Evolutionary conservation across 345 rosid species (phyloP).

Genomic region (Eucalyptus curtisii): DNA sequence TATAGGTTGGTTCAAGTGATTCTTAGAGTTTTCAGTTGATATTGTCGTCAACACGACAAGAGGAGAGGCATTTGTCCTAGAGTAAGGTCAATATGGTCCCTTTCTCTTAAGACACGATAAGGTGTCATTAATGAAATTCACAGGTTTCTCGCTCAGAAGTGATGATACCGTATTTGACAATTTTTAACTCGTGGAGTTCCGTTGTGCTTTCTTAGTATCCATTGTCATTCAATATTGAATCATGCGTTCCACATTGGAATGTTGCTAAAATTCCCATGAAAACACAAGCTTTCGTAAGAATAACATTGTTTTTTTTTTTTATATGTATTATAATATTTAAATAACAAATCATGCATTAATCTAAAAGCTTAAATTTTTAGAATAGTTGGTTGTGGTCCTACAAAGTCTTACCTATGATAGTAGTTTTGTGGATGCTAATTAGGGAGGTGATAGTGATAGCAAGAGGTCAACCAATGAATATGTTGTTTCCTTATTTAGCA

Average conservation of each 20-base stretch:
- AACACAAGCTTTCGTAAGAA: not conserved
- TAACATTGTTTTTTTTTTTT: not conserved
- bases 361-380: too few relatives aligned
- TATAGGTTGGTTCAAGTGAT: not conserved
- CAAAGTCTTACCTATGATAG: too few relatives aligned
- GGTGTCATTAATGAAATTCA: not conserved
- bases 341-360: too few relatives aligned
- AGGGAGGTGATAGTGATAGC: too few relatives aligned
- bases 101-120: not conserved
- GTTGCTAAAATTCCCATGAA: not conserved
- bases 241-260: not conserved
- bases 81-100: not conserved
- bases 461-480: too few relatives aligned
- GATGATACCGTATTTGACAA: not conserved
- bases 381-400: too few relatives aligned
- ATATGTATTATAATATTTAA: too few relatives aligned
- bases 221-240: not conserved
- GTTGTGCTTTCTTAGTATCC: not conserved
- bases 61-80: not conserved
- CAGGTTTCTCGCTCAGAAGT: not conserved
- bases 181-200: not conserved
- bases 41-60: not conserved
- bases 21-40: not conserved
- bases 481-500: too few relatives aligned
- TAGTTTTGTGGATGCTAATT: too few relatives aligned